Base-by-base conservation (phyloP, 2,329 filamentous ascomycete genomes). In the Xylaria sp. region DNA sequence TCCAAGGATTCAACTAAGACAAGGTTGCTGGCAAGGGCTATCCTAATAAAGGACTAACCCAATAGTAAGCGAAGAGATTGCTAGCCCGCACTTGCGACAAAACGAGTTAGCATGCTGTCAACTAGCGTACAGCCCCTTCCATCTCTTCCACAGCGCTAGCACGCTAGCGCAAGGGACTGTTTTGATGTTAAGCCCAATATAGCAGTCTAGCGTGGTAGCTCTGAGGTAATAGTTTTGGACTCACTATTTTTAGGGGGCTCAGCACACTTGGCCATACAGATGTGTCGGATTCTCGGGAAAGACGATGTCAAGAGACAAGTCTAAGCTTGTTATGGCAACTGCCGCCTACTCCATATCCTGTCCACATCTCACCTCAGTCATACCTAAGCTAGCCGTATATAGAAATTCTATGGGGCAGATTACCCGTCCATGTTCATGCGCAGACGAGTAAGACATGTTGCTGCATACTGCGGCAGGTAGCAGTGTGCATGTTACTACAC, bases 1-100 rank as follows among this genome's bases (percentile, higher is more conserved):
- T 54, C 28, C 28, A 55, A 54, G 51, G 51, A 54, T 54, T 28
- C 10, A 34, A n/a, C 25, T 28, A 51, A 15, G 51, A n/a, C 52
- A 34, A n/a, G 52, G 28, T 37, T 23, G 6, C 20, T 20, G 18
- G 28, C 28, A 20, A 6, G 12, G 5, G 28, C 50, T 34, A 34
- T 54, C 25, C 25, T 12, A 37, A 10, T 31, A 20, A 55, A 55
- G 52, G 20, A 31, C 52, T n/a, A 37, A 37, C 31, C 28, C n/a
- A 55, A 28, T 55, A 55, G 52, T 55, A 55, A 55, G 52, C 52
- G 20, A 55, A 54, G 28, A 55, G 28, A 37, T 37, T 34, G 18
- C 52, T 55, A n/a, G 28, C 28, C 28, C 3, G 18, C 15, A 55
- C 31, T 37, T n/a, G 18, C 28, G 10, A 54, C 25, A 4, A 31